phyloP scores from a whole-genome alignment of 2,329 filamentous ascomycete species.

The Ceratocystiopsis brevicomis region DNA sequence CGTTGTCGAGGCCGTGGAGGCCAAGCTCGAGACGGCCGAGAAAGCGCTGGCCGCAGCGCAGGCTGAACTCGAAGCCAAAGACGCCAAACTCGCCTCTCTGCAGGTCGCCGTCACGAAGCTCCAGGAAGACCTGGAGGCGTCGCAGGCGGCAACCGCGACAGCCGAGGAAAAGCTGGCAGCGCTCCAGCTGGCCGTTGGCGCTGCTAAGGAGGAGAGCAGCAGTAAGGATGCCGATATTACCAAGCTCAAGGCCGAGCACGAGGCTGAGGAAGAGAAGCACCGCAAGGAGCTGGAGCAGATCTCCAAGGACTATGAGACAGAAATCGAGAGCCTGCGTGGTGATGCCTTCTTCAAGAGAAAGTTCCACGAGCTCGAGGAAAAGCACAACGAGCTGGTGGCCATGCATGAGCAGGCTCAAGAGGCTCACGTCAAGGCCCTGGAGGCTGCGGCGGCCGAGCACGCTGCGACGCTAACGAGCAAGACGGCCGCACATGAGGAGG shows the following conservation, averaged over 20 bases:
- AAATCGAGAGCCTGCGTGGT: conserved; percentile 43
- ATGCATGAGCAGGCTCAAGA: background rate
- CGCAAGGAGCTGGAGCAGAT: conserved; percentile 38
- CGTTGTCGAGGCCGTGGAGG: conserved; percentile 21
- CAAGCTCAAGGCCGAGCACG: conserved; percentile 30
- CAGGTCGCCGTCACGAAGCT: conserved; percentile 25
- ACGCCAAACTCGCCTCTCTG: conserved; percentile 20
- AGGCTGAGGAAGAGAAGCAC: conserved; percentile 26
- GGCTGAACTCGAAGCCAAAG: conserved; percentile 25
- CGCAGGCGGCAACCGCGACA: conserved; percentile 23
- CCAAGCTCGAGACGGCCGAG: conserved; percentile 19
- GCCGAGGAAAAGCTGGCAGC: conserved; percentile 27
- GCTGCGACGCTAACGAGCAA: conserved; percentile 29
- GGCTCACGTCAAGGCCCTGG: conserved; percentile 1
- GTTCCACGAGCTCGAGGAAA: conserved; percentile 38
- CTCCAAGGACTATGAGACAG: conserved; percentile 42
- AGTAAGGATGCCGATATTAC: conserved; percentile 30
- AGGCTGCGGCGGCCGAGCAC: conserved; percentile 21
- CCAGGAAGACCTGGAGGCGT: conserved; percentile 12
- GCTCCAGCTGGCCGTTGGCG: conserved; percentile 29
- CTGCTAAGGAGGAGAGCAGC: conserved; percentile 25
- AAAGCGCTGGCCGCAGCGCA: conserved; percentile 18
- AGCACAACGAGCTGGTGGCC: conserved; percentile 21
- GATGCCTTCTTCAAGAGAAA: conserved; percentile 46
- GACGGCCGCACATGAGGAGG: conserved; percentile 32